Evolutionary conservation across 345 rosid genomes (phyloP).

Genomic region (Hypericum androsaemum): DNA sequence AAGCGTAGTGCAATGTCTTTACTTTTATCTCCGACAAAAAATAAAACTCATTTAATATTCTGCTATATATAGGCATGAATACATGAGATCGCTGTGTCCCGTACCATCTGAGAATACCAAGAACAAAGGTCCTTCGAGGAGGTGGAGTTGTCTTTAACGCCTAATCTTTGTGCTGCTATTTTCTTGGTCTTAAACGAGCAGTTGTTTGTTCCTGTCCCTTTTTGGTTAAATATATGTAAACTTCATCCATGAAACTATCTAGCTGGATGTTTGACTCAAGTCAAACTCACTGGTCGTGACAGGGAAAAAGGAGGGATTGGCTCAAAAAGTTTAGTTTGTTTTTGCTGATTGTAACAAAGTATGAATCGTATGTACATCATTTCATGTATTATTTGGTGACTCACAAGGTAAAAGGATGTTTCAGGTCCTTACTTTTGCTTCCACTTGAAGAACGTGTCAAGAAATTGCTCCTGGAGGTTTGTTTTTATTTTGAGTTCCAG

Average conservation of each 20-base stretch:
- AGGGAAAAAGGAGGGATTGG: too few species aligned
- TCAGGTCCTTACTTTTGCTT: conserved; percentile 57
- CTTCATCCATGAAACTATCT: too few species aligned
- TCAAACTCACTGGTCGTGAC: too few species aligned
- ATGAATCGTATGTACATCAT: too few species aligned
- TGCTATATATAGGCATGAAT: conserved; percentile 42
- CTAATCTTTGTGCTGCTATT: background rate
- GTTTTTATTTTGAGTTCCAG: conserved; percentile 16
- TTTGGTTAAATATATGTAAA: too few species aligned
- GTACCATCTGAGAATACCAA: conserved; percentile 28
- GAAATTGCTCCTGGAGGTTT: conserved; percentile 67
- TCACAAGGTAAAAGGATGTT: conserved; percentile 8
- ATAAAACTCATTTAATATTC: conserved; percentile 9
- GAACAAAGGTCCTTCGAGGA: conserved; percentile 36
- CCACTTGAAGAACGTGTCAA: conserved; percentile 59
- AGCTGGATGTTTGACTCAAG: too few species aligned
- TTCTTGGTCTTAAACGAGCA: too few species aligned
- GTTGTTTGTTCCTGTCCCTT: too few species aligned
- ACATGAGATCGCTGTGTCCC: conserved; percentile 59
- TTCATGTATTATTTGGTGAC: too few species aligned
- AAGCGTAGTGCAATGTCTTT: background rate
- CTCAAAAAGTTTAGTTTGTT: too few species aligned
- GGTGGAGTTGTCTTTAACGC: conserved; percentile 24
- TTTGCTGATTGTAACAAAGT: too few species aligned
- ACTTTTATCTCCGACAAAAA: background rate